Evolutionary conservation across 1,139 yeast species (phyloP), one percentile per base, ranked within the genome.

Genomic region (Saccharomyces uvarum): DNA sequence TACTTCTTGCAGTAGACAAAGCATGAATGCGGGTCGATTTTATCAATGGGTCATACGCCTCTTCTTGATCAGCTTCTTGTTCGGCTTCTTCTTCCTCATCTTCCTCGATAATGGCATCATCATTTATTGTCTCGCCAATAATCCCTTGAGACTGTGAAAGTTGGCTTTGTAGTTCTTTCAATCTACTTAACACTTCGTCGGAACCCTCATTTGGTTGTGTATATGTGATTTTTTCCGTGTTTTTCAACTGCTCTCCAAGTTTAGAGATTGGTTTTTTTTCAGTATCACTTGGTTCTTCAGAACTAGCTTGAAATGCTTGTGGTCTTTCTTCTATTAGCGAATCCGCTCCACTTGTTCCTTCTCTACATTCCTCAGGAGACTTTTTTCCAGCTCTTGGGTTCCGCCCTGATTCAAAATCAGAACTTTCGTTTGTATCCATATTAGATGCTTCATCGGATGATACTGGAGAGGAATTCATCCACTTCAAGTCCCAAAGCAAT

Each of bases 401-500:
- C 19, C 19, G 21, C 19, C 24, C 44, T 4, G 44, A 11, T 38
- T 38, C 44, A 24, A 38, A 38, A 11, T 38, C 44, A 19, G 44
- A 38, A n/a, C 44, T 38, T 38, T 32, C 24, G 19, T 48, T 41
- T 19, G 49, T 41, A 29, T 52, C 46, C 7, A 49, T 26, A 33
- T 33, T 31, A 16, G 51, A 33, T 16, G 28, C 44, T 8, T 16
- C 13, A 19, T 29, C 51, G 5, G 51, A 33, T 19, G 44, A 38
- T 9, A 16, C 24, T 38, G 16, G 57, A 38, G 9, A 56, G 51
- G 42, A 49, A 11, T 47, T 41, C 14, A 24, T 61, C 32, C 52
- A 53, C 53, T 63, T 66, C 52, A 68, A 53, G 53, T 67, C 70
- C 71, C 71, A 68, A 13, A 68, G 53, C 14, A 68, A 52, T 7